These are phyloP conservation scores for Rhizopus delemar DNA, from an alignment of 371 early-diverging fungal species.

Conservation along the genomic window DNA sequence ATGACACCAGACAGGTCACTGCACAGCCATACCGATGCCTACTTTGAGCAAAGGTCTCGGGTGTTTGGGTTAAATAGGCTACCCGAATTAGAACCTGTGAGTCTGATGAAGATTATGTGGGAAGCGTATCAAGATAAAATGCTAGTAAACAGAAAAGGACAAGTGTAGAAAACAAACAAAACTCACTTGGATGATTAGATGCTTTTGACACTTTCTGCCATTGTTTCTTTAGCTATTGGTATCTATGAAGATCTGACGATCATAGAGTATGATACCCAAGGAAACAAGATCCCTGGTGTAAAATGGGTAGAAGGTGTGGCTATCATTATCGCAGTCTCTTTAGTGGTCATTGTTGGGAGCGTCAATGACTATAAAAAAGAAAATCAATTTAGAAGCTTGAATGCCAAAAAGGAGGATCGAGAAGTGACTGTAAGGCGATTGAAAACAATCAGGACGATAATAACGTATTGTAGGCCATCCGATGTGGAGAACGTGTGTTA, in stretches of 20 bases:
- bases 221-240: slow-evolving; percentile 80
- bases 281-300: slow-evolving; percentile 38
- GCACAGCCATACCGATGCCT: slow-evolving; percentile 3
- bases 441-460: background rate
- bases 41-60: slow-evolving; percentile 40
- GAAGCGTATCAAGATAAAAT: slow-evolving; percentile 81
- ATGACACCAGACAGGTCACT: background rate
- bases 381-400: slow-evolving; percentile 71
- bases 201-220: slow-evolving; percentile 76
- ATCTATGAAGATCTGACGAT: slow-evolving; percentile 71
- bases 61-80: slow-evolving; percentile 69
- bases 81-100: slow-evolving; percentile 62
- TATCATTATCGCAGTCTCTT: slow-evolving; percentile 69
- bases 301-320: slow-evolving; percentile 74
- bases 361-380: slow-evolving; percentile 85
- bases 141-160: slow-evolving; percentile 50
- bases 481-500: slow-evolving; percentile 70
- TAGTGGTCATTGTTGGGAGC: slow-evolving; percentile 74
- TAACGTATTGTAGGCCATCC: slow-evolving; percentile 57
- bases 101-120: slow-evolving; percentile 71
- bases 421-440: slow-evolving; percentile 49
- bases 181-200: slow-evolving; percentile 35
- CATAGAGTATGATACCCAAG: slow-evolving; percentile 24
- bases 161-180: too few relatives aligned
- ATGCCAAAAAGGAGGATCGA: slow-evolving; percentile 76